Evolutionary conservation across 345 rosid species (phyloP).

Genomic region (Lepidium aucheri): DNA sequence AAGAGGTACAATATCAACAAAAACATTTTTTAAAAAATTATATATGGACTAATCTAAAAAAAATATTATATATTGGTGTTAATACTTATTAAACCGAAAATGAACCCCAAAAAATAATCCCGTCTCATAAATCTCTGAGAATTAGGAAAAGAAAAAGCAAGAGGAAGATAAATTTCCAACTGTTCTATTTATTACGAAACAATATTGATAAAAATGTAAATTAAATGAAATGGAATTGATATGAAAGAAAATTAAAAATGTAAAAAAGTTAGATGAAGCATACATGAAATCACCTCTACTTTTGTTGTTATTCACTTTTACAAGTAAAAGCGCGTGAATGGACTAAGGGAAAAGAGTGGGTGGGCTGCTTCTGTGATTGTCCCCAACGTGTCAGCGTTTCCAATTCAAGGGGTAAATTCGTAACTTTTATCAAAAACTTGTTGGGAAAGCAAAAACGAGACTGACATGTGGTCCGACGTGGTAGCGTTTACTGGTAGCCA

Average conservation of each 20-base stretch:
- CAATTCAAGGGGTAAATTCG: background rate
- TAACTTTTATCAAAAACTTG: background rate
- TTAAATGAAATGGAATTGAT: no score
- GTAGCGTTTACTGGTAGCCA: background rate
- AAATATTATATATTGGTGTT: no score
- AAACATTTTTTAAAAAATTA: no score
- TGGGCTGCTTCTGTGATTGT: conserved; percentile 20
- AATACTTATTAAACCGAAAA: no score
- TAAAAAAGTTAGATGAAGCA: background rate
- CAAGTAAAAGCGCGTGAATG: conserved; percentile 21
- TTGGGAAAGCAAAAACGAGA: conserved; percentile 2
- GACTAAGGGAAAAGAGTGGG: background rate
- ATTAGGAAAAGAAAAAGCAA: no score
- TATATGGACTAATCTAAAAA: no score
- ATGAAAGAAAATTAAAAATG: background rate
- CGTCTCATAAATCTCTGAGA: no score
- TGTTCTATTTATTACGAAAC: no score
- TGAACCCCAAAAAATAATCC: no score
- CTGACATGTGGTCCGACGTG: conserved; percentile 10
- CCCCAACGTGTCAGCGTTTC: conserved; percentile 20
- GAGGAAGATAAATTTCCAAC: no score
- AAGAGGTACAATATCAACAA: no score
- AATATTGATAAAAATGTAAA: no score
- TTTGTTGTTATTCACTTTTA: conserved; percentile 18
- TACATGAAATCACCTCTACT: background rate